Base-by-base conservation (phyloP, 2,329 filamentous ascomycete species). In the Monosporascus sp. region DNA sequence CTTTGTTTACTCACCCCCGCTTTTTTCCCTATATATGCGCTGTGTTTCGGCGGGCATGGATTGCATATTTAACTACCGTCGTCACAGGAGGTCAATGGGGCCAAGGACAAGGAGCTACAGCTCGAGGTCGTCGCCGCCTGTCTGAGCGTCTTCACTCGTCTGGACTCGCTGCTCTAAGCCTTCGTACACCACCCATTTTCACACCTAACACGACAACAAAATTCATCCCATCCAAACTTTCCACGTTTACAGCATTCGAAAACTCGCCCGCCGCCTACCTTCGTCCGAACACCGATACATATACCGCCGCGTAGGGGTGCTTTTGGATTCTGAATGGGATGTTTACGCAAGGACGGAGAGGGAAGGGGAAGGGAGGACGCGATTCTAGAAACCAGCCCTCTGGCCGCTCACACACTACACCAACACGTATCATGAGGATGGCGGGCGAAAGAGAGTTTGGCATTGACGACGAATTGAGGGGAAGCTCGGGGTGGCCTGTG, bases 51-150 rank as follows among this genome's bases (percentile, higher is more conserved):
- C 11, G 7, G 38, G 17, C 17, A 3, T 31, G 24, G 5, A 24
- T 46, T 24, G 22, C 43, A 17, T 46, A 22, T 24, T 45, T 58
- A 57, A 55, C 37, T 6, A 7, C 37, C 20, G 51, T 5, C n/a
- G 9, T 38, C 52, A 49, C 58, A 86, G 73, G 94, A 99, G 72
- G 80, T 96, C 61, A 89, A 86, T 72, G 87, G 84, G 58, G 83
- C 82, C 67, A 96, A 95, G 72, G 93, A 97, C 63, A 95, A 90
- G 76, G 94, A 99, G 70, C 80, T 97, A 65, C 94, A 97, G 72
- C 81, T 99, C 60, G 94, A 99, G 82, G 93, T 96, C 66, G 91
- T 99, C 51, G 92, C 94, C 50, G 94, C 94, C 62, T 97, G 94
- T 73, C 76, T 99, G 72, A 96, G 89, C 75, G 94, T 99, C 66